Base-by-base conservation (phyloP, 306 rosid species). In the Gastrolobium bilobum region DNA sequence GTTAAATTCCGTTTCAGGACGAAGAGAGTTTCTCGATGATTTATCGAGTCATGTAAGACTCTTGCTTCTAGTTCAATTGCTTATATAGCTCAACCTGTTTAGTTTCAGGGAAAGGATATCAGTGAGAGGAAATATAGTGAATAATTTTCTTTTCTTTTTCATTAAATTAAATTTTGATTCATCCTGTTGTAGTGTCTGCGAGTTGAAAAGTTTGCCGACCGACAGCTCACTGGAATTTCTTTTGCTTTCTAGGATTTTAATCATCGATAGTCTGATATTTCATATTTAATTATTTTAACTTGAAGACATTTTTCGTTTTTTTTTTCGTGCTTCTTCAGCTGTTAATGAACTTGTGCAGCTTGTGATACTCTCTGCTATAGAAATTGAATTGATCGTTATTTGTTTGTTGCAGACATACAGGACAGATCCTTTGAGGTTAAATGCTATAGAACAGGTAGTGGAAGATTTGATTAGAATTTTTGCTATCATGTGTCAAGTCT, bases 401-500 rank as follows among this genome's bases (percentile, higher is more conserved):
- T 58, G 57, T 82, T 76, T 86, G 81, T 71, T 90, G 94, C 98
- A 95, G 99, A 90, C 86, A 75, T 87, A 83, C 75, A 79, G 89
- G 83, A 48, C 88, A 75, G 96, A 93, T 81, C 72, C 80, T 78
- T 67, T 85, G 50, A 86, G 51, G 75, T 88, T 91, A 75, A 85
- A 84, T 51, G 89, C 97, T 38, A 60, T 95, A 48, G 86, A 84
- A 82, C 97, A 94, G 99, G 99, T 95, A 76, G 42, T 61, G 76
- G 38, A 37, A 40, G n/a, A 42, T 69, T 51, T 39, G 20, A 48
- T 67, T 63, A 54, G 43, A 64, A 42, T 40, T 73, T 70, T 14
- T 5, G 35, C 43, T 11, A 34, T 43, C n/a, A 10, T 30, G 1
- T 42, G 8, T 48, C 73, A 8, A 26, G 20, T 57, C 30, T 56